Conservation (phyloP, 352 stramenopile genomes). For the Globisporangium spiculum region DNA sequence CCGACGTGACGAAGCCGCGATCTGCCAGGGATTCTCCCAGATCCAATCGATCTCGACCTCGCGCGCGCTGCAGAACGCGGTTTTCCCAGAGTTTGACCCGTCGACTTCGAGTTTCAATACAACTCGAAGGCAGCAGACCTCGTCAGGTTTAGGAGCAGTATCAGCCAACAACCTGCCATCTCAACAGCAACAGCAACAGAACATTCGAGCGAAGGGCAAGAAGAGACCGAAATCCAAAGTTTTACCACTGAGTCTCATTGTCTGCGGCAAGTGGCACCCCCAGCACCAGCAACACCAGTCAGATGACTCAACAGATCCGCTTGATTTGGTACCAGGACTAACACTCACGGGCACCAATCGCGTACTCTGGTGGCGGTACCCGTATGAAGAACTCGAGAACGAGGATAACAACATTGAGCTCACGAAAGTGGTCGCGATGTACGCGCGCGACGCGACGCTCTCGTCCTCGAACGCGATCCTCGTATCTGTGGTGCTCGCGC, state of each 20-base stretch:
- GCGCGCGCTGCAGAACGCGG: constrained; percentile 50
- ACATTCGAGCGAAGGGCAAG: not conserved
- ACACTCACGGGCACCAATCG: constrained; percentile 30
- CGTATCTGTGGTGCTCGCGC: constrained; percentile 51
- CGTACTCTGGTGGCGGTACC: constrained; percentile 60
- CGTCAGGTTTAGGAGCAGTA: not conserved
- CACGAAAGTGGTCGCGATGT: constrained; percentile 55
- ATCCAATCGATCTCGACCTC: constrained; percentile 71
- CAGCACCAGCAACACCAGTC: constrained; percentile 2
- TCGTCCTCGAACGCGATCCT: constrained; percentile 65
- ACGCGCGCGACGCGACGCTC: constrained; percentile 40
- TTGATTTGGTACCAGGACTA: constrained; percentile 43
- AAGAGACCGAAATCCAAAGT: constrained; percentile 17
- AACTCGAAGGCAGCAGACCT: not conserved
- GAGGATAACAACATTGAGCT: constrained; percentile 23
- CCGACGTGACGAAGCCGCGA: constrained; percentile 52
- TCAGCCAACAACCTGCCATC: constrained; percentile 1
- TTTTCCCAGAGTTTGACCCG: constrained; percentile 26
- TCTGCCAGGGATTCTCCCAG: constrained; percentile 68
- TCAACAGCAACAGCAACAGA: not conserved
- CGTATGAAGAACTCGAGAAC: constrained; percentile 26
- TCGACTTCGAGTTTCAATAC: constrained; percentile 2
- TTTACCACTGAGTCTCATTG: constrained; percentile 50
- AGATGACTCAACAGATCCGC: constrained; percentile 13
- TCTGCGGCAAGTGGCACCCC: constrained; percentile 48